These are phyloP conservation scores for Botryotinia globosa DNA, from an alignment of 2,329 filamentous ascomycete genomes.

Conservation along the genomic window DNA sequence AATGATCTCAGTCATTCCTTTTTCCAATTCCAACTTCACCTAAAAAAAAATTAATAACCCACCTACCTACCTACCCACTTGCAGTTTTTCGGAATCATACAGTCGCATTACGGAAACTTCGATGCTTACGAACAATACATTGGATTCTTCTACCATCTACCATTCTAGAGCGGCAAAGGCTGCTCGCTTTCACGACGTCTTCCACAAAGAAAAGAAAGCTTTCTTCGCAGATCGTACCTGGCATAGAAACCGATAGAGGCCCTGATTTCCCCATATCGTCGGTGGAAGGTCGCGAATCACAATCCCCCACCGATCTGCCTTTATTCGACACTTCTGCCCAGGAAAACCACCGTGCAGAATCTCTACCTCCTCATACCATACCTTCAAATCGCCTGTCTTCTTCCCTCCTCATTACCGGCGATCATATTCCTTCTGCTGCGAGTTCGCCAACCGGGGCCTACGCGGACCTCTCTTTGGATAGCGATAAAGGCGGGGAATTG, in stretches of 20 bases:
- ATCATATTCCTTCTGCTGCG: conserved; percentile 54
- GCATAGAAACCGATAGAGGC: conserved; percentile 29
- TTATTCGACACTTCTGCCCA: conserved; percentile 39
- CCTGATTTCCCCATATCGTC: conserved; percentile 37
- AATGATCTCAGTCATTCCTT: conserved; percentile 6
- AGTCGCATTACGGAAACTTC: conserved; percentile 16
- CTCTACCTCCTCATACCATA: conserved; percentile 50
- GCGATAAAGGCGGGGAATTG: conserved; percentile 47
- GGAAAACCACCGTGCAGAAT: conserved; percentile 26
- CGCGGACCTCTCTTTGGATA: conserved; percentile 56
- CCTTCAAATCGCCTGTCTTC: conserved; percentile 44
- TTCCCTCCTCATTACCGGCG: conserved; percentile 45
- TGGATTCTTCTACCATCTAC: conserved; percentile 23
- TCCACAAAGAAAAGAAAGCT: conserved; percentile 72
- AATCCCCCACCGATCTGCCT: conserved; percentile 46
- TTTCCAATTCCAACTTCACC: not conserved
- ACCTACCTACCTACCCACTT: not conserved
- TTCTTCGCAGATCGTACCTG: conserved; percentile 41
- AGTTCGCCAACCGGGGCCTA: conserved; percentile 58
- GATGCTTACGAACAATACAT: conserved; percentile 26
- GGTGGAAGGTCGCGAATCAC: conserved; percentile 42
- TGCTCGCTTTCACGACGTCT: conserved; percentile 71
- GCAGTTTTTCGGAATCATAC: conserved; percentile 21
- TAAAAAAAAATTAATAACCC: not conserved
- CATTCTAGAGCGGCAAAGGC: conserved; percentile 43